phyloP scores from a whole-genome alignment of 371 early-diverging fungal species.

The Mucor irregularis region DNA sequence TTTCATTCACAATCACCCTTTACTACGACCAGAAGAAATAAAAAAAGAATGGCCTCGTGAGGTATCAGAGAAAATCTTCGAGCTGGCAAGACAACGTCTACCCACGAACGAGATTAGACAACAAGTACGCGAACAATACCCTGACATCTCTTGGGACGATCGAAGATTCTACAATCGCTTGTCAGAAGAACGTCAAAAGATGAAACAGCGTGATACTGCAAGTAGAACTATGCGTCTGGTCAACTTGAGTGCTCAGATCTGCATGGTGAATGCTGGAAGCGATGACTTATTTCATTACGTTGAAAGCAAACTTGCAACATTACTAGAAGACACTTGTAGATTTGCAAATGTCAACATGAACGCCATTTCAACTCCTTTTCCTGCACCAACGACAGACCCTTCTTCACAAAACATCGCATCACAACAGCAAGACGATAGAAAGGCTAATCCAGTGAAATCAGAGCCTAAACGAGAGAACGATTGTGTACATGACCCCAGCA shows the following conservation, averaged over 20 bases:
- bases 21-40: slow-evolving; percentile 63
- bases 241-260: slow-evolving; percentile 33
- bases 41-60: slow-evolving; percentile 61
- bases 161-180: slow-evolving; percentile 65
- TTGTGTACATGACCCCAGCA: neutral
- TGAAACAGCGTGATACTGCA: slow-evolving; percentile 54
- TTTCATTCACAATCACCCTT: slow-evolving; percentile 57
- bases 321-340: slow-evolving; percentile 39
- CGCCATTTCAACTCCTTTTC: slow-evolving; percentile 11
- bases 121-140: slow-evolving; percentile 52
- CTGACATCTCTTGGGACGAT: slow-evolving; percentile 63
- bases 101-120: slow-evolving; percentile 60
- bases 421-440: neutral
- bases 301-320: slow-evolving; percentile 39
- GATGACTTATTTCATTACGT: slow-evolving; percentile 52
- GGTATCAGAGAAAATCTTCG: slow-evolving; percentile 58
- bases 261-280: slow-evolving; percentile 44
- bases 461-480: neutral
- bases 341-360: slow-evolving; percentile 28
- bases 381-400: slow-evolving; percentile 8
- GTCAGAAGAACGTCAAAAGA: slow-evolving; percentile 63
- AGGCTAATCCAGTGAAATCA: neutral
- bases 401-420: neutral
- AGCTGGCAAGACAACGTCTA: slow-evolving; percentile 53
- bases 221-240: slow-evolving; percentile 49